Conservation (phyloP, 2,329 filamentous ascomycete species). For the Diaporthe sp. region DNA sequence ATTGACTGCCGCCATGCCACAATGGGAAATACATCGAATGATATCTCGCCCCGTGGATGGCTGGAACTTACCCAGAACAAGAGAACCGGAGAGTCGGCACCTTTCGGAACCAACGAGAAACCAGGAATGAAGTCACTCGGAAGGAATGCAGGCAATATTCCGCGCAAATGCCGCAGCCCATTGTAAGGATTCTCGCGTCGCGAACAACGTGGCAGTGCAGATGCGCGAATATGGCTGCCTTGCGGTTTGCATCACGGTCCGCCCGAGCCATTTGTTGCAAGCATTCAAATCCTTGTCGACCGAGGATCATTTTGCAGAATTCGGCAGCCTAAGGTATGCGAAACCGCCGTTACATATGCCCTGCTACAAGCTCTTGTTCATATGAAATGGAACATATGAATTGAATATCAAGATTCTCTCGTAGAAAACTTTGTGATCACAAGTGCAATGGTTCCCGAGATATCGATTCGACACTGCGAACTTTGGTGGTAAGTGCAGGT, state of each 20-base stretch:
- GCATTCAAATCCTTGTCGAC: conserved; percentile 3
- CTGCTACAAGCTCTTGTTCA: not conserved
- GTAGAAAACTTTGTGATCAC: too few species aligned
- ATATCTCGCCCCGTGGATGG: not conserved
- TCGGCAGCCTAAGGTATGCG: not conserved
- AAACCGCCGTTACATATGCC: not conserved
- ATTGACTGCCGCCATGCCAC: not conserved
- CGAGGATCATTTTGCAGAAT: not conserved
- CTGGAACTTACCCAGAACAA: not conserved
- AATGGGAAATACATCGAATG: not conserved
- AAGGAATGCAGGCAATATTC: conserved; percentile 4
- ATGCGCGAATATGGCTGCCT: conserved; percentile 14
- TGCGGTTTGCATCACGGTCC: not conserved
- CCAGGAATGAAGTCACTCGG: not conserved
- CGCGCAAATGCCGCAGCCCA: not conserved
- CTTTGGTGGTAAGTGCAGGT: not conserved
- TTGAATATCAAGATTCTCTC: too few species aligned
- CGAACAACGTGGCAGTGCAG: not conserved
- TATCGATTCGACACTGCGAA: not conserved
- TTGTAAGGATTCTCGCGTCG: not conserved
- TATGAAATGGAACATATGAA: not conserved
- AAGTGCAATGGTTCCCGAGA: not conserved
- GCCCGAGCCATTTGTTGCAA: not conserved
- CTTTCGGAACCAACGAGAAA: not conserved
- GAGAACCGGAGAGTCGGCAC: not conserved